Evolutionary conservation across 2,329 filamentous ascomycete species (phyloP).

Genomic region (Penicillium thymicola): DNA sequence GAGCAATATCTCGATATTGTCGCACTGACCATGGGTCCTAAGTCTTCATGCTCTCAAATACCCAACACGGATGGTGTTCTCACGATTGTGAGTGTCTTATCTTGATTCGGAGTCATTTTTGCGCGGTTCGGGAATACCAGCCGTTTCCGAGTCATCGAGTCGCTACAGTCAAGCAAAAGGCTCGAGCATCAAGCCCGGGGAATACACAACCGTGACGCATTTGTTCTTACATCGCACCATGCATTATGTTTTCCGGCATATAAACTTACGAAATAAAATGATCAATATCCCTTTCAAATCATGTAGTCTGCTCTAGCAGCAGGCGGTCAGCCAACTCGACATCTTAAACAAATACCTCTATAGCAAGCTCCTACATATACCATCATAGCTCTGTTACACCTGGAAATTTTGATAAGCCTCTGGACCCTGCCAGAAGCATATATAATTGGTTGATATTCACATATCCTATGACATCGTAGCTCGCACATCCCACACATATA

Average conservation of each 20-base stretch:
- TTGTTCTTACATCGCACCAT: not conserved
- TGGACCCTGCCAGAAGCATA: slow-evolving; percentile 16
- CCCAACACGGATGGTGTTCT: not conserved
- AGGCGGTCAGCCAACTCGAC: not conserved
- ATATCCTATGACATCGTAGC: slow-evolving; percentile 52
- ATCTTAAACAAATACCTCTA: not conserved
- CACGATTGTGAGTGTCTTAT: not conserved
- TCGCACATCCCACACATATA: slow-evolving; percentile 88
- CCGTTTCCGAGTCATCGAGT: not conserved
- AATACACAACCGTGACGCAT: not conserved
- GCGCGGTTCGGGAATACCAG: not conserved
- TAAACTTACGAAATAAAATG: slow-evolving; percentile 24
- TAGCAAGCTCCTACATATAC: not conserved
- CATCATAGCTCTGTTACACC: too few relatives aligned
- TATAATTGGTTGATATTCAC: slow-evolving; percentile 1
- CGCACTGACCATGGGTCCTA: not conserved
- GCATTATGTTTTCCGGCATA: slow-evolving; percentile 8
- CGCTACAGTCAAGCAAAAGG: not conserved
- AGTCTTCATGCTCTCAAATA: not conserved
- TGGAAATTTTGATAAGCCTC: not conserved
- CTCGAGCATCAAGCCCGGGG: not conserved
- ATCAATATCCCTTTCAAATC: slow-evolving; percentile 6
- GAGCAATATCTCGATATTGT: slow-evolving; percentile 17
- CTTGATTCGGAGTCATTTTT: not conserved
- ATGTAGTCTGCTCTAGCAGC: not conserved